Base-by-base conservation (phyloP, 371 early-diverging fungal genomes). In the Funneliformis caledonium region DNA sequence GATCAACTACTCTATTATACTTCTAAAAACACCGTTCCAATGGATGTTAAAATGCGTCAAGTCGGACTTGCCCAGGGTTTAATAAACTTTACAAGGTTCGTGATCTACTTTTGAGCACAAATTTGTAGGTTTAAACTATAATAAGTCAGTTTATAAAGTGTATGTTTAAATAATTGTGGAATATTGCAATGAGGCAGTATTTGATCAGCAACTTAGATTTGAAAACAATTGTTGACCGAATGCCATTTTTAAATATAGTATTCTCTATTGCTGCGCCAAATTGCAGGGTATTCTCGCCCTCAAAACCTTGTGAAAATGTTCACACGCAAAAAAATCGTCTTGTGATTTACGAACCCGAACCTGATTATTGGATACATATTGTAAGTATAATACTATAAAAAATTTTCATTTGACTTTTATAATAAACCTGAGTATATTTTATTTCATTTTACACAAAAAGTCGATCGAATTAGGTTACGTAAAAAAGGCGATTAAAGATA, bases 31-130 rank as follows among this genome's bases (percentile, higher is more conserved):
- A 90, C 89, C 3, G 93, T 93, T 9, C 91, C 94, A 26, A 86
- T 93, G 82, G 94, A 95, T 84, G 92, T 91, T 68, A 92, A 94
- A 85, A 88, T 95, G 85, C 89, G 94, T 47, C 94, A 95, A 81
- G 90, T 95, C 45, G 96, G 96, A 5, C 84, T 95, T 47, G 94
- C 94, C 9, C 93, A 94, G 76, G 96, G 94, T 0, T 84, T 95
- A 19, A 92, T 94, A 48, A 91, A 94, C 78, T 95, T 95, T 85
- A 91, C 94, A 56, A 86, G 85, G 94, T 93, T 88, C 62, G 86
- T 31, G 76, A 37, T 50, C 4, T 37, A 26, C 11, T 73, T 76
- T 65, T 65, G 19, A 47, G 60, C 5, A 14, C 5, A 12, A 59
- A 11, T 59, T 59, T 19, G 60, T 19, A 62, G 26, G 26, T 26